Evolutionary conservation across 805 yeast species (phyloP).

Genomic region (Sungouiella blattae): DNA sequence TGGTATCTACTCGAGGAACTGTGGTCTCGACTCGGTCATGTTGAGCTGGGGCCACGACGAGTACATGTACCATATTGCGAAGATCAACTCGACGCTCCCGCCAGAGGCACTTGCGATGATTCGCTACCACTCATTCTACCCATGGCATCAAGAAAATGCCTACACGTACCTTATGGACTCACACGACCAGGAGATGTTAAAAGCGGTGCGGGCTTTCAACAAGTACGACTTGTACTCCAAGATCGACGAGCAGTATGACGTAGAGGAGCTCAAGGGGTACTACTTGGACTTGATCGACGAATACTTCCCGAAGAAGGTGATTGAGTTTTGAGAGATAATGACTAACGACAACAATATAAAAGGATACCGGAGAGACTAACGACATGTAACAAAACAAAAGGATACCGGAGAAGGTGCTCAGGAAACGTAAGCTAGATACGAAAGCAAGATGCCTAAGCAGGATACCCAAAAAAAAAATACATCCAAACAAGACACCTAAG

Average conservation of each 20-base stretch:
- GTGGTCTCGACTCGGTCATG: conserved; percentile 70
- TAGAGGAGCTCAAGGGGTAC: conserved; percentile 52
- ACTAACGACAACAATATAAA: too few relatives aligned
- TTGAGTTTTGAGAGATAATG: conserved; percentile 57
- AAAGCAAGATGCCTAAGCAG: too few relatives aligned
- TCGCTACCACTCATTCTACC: conserved; percentile 70
- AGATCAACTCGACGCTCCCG: conserved; percentile 59
- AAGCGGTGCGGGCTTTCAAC: conserved; percentile 64
- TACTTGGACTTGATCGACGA: conserved; percentile 64
- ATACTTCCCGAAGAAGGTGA: conserved; percentile 53
- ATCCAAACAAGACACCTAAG: too few relatives aligned
- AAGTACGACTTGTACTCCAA: conserved; percentile 69
- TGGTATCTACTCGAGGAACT: conserved; percentile 61
- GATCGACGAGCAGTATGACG: conserved; percentile 45
- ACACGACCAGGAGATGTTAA: conserved; percentile 56
- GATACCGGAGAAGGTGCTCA: too few relatives aligned
- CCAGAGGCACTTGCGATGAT: conserved; percentile 71
- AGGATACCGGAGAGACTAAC: too few relatives aligned
- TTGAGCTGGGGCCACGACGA: conserved; percentile 80
- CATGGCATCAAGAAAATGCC: conserved; percentile 72
- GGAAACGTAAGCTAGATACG: too few relatives aligned
- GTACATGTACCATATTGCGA: conserved; percentile 71
- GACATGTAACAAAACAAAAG: too few relatives aligned
- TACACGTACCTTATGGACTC: conserved; percentile 62
- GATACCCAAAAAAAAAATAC: too few relatives aligned